phyloP scores from a whole-genome alignment of 768 basidiomycete genomes.

The Paxillus involutus region DNA sequence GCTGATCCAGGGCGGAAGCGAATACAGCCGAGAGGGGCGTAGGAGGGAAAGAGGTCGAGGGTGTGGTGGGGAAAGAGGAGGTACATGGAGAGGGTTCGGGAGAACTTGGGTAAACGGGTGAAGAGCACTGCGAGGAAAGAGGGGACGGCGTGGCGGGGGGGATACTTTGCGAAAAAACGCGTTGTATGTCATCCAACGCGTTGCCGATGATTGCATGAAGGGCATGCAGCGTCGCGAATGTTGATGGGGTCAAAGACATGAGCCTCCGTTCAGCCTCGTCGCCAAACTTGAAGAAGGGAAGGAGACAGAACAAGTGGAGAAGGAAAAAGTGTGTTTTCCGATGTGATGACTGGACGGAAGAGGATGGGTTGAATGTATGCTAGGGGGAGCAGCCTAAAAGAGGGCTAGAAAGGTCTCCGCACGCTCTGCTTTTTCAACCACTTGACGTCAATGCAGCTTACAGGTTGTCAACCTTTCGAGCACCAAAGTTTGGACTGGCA shows the following conservation, averaged over 20 bases:
- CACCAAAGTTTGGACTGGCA: neutral
- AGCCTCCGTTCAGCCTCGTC: neutral
- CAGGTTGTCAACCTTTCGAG: neutral
- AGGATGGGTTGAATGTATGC: neutral
- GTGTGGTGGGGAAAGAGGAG: conserved; percentile 22
- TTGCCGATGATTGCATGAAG: conserved; percentile 67
- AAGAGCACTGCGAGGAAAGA: conserved; percentile 16
- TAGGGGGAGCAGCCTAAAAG: conserved; percentile 14
- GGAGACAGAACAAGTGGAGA: conserved; percentile 7
- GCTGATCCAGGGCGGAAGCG: conserved; percentile 6
- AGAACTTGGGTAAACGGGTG: conserved; percentile 22
- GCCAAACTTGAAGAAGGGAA: neutral
- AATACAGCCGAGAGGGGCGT: conserved; percentile 33
- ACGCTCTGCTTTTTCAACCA: neutral
- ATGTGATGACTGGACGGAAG: conserved; percentile 1
- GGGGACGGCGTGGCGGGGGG: conserved; percentile 9
- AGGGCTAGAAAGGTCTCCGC: neutral
- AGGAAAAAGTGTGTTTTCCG: neutral
- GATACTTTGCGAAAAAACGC: conserved; percentile 41
- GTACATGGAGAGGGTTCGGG: conserved; percentile 33
- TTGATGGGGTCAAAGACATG: conserved; percentile 42
- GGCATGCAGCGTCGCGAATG: conserved; percentile 61
- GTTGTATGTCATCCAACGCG: conserved; percentile 68
- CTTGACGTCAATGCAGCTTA: conserved; percentile 7
- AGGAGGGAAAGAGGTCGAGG: conserved; percentile 24